Evolutionary conservation across 2,329 filamentous ascomycete species (phyloP), one percentile per base, ranked within the genome.

Genomic region (Fusarium miscanthi): DNA sequence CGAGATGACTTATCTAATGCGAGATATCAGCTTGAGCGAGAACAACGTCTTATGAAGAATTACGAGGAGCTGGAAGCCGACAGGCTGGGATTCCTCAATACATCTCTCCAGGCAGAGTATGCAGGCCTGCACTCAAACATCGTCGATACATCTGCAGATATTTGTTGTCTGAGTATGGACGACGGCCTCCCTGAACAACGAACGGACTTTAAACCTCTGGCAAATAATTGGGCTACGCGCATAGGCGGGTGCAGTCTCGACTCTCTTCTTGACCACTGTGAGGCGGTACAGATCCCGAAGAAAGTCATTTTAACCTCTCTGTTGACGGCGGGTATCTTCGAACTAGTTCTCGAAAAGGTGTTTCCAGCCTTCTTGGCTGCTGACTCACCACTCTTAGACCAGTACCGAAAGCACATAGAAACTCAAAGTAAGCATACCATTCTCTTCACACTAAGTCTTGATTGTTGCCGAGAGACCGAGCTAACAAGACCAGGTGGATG

Each of bases 381-480:
- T 58, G 33, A 58, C 4, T 58, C 42, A 0, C 54, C 54, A n/a
- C 54, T 58, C 8, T 3, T 58, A 2, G 54, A 58, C 5, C 33
- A 58, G 14, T 58, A 48, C 0, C 19, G 54, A 49, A 38, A 2
- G 16, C 23, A 58, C 8, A 37, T 58, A 0, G 17, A 51, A 35
- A 35, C 31, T 16, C 0, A 35, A 35, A 8, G 31, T 51, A 35
- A 51, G 31, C 6, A 25, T 5, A 2, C n/a, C 5, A 1, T 51
- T 3, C 16, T 14, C 5, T 5, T 33, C 1, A 48, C 1, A 13
- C 1, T 0, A 2, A 23, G 13, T 3, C 14, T 6, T 31, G 1
- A 8, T 2, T 13, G 0, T 10, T 25, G 0, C 12, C 8, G 0
- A 49, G n/a, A 21, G 0, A 14, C 6, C 17, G 2, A 51, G 8